Percentiles rank a stretch among this genome's conserved stretches.
Evolutionary conservation across 805 yeast species (phyloP).

Genomic region (Sugiyamaella boreocaroliniensis): DNA sequence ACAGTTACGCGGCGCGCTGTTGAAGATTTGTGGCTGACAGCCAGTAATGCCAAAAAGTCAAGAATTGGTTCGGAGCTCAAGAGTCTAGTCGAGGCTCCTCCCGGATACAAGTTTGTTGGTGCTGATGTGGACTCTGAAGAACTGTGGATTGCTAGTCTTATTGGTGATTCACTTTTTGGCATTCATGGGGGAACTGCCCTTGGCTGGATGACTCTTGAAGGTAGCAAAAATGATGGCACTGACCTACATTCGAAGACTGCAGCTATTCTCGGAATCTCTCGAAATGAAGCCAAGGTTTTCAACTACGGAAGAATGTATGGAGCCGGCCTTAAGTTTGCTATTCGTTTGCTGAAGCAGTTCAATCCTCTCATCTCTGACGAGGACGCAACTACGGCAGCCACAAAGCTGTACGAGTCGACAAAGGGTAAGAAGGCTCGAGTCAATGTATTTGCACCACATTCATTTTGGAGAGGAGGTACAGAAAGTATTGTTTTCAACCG

Average conservation of each 20-base stretch:
- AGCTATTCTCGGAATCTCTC: constrained; percentile 72
- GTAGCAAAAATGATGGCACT: constrained; percentile 83
- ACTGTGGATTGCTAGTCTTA: constrained; percentile 92
- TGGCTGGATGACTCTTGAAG: constrained; percentile 99
- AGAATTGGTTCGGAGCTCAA: constrained; percentile 92
- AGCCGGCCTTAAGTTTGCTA: constrained; percentile 90
- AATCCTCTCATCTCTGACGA: constrained; percentile 61
- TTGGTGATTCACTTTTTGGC: constrained; percentile 85
- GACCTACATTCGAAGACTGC: constrained; percentile 96
- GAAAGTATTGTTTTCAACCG: constrained; percentile 89
- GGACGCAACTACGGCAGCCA: constrained; percentile 62
- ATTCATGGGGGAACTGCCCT: constrained; percentile 94
- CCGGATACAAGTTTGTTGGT: constrained; percentile 87
- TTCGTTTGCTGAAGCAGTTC: constrained; percentile 74
- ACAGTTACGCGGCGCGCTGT: constrained; percentile 95
- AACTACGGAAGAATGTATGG: constrained; percentile 97
- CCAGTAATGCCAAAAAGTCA: constrained; percentile 81
- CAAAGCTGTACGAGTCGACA: constrained; percentile 65
- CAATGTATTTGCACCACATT: constrained; percentile 29
- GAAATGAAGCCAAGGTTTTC: constrained; percentile 91
- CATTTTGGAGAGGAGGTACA: constrained; percentile 67
- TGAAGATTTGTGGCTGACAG: constrained; percentile 96
- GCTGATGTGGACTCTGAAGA: constrained; percentile 99
- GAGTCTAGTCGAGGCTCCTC: constrained; percentile 77
- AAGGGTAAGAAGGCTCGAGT: constrained; percentile 54